phyloP scores from a whole-genome alignment of 192 early-diverging fungal genomes.

The Backusella tarrabulga region DNA sequence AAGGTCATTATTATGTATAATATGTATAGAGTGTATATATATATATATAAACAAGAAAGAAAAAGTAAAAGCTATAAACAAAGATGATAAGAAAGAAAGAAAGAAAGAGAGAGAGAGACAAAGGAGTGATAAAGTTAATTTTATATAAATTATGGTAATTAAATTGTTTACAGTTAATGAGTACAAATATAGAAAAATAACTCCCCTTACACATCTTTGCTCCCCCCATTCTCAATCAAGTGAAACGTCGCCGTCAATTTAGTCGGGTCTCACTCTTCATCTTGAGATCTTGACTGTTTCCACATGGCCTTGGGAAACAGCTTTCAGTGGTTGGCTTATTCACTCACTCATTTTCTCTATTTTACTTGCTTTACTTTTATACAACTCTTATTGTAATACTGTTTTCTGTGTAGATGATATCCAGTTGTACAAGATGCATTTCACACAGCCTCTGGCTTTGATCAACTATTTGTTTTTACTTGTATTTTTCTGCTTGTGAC shows the following conservation, averaged over 20 bases:
- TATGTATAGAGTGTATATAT: background rate
- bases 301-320: background rate
- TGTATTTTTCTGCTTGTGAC: background rate
- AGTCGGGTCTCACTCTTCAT: slow-evolving; percentile 1
- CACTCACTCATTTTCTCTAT: background rate
- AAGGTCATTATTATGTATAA: background rate
- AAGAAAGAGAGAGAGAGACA: background rate
- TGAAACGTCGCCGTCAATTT: slow-evolving; percentile 6
- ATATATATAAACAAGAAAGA: background rate
- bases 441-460: background rate
- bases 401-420: too few species aligned
- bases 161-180: background rate
- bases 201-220: background rate
- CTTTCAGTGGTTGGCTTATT: background rate
- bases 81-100: background rate
- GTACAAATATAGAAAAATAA: slow-evolving; percentile 7
- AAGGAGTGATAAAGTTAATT: background rate
- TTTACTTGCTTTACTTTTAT: background rate
- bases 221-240: background rate
- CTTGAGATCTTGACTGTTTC: background rate
- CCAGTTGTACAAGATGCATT: background rate
- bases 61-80: background rate
- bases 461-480: background rate
- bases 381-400: too few species aligned
- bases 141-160: background rate